Evolutionary conservation across 1,284 basidiomycete genomes (phyloP).

Genomic region (Porodaedalea pini): DNA sequence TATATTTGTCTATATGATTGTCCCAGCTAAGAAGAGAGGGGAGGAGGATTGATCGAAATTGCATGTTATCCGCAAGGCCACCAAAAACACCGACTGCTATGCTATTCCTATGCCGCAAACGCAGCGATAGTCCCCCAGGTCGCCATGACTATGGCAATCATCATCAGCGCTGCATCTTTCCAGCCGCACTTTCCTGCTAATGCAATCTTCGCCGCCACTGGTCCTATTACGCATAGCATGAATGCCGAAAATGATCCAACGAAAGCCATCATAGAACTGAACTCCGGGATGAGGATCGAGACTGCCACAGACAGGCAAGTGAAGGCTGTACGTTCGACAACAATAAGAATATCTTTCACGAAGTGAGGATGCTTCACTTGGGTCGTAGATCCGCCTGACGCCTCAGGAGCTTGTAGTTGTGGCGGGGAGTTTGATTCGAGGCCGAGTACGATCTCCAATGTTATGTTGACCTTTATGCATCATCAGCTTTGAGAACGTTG

Average conservation of each 20-base stretch:
- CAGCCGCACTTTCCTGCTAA: slow-evolving; percentile 46
- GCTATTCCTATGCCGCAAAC: slow-evolving; percentile 40
- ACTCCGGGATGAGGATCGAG: slow-evolving; percentile 81
- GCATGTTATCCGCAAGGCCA: too few relatives aligned
- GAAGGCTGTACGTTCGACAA: slow-evolving; percentile 58
- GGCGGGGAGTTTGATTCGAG: slow-evolving; percentile 44
- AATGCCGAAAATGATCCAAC: slow-evolving; percentile 87
- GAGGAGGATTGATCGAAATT: too few relatives aligned
- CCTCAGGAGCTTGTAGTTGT: neutral
- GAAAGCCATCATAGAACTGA: slow-evolving; percentile 88
- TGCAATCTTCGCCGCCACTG: slow-evolving; percentile 62
- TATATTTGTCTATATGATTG: neutral
- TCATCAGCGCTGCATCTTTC: slow-evolving; percentile 57
- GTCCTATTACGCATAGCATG: slow-evolving; percentile 78
- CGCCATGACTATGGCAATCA: slow-evolving; percentile 61
- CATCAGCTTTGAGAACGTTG: slow-evolving; percentile 6
- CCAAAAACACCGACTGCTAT: too few relatives aligned
- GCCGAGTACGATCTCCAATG: slow-evolving; percentile 72
- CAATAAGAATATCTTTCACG: slow-evolving; percentile 45
- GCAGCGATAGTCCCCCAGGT: slow-evolving; percentile 76
- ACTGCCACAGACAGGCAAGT: slow-evolving; percentile 60
- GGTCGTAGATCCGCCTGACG: neutral
- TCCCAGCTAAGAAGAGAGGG: too few relatives aligned
- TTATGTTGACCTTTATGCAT: slow-evolving; percentile 64
- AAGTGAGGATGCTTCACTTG: slow-evolving; percentile 25